Percentiles rank a stretch among this genome's conserved stretches.
Conservation (phyloP, 257 asterid genomes). For the Capsicum chinense region DNA sequence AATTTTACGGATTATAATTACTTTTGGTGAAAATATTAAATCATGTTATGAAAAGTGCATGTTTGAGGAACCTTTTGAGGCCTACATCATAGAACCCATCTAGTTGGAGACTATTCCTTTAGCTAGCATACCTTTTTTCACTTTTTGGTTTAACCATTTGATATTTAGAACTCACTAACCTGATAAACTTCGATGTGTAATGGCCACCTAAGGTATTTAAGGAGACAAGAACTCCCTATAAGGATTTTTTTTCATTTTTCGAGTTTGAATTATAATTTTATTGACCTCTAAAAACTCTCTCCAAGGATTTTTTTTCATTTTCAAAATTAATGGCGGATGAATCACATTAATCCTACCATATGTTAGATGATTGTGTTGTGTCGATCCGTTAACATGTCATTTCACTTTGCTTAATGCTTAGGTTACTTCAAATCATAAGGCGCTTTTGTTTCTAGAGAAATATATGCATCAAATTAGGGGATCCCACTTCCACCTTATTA, state of each 20-base stretch:
- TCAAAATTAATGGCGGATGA: neutral
- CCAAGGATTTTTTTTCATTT: too few species aligned
- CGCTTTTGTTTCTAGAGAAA: neutral
- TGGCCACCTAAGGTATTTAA: too few species aligned
- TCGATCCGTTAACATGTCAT: slow-evolving; percentile 20
- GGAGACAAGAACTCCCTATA: too few species aligned
- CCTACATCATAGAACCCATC: neutral
- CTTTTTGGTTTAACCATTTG: neutral
- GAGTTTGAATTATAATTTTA: too few species aligned
- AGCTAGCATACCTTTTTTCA: neutral
- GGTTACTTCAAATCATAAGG: slow-evolving; percentile 6
- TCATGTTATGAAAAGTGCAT: neutral
- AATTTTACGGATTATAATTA: neutral
- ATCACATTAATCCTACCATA: neutral
- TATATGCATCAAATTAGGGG: slow-evolving; percentile 11
- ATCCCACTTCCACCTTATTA: slow-evolving; percentile 20
- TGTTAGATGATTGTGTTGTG: slow-evolving; percentile 19
- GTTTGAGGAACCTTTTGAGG: neutral
- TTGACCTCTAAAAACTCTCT: too few species aligned
- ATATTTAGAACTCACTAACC: neutral
- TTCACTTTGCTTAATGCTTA: slow-evolving; percentile 26
- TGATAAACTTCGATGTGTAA: too few species aligned
- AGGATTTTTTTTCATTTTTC: too few species aligned
- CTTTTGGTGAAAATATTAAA: neutral
- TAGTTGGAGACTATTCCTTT: neutral